Evolutionary conservation across 139 green algal species (phyloP).

Genomic region (Chlamydomonas sphaeroides): DNA sequence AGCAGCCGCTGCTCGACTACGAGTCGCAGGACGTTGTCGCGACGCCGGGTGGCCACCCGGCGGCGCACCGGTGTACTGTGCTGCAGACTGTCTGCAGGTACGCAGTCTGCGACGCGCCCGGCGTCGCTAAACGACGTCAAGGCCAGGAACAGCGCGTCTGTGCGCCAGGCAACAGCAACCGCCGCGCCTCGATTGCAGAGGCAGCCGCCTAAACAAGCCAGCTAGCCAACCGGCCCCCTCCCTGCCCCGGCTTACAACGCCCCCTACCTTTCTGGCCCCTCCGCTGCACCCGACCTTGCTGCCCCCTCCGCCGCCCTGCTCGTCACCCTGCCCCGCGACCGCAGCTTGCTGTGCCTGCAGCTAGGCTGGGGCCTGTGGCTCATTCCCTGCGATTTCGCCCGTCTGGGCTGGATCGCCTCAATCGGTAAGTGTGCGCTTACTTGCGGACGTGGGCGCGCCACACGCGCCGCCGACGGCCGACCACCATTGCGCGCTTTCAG

Average conservation of each 20-base stretch:
- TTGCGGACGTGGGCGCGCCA: neutral
- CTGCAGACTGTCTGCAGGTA: too few species aligned
- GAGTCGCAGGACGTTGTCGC: neutral
- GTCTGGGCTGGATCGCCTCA: neutral
- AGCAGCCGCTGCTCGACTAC: neutral
- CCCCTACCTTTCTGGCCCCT: too few species aligned
- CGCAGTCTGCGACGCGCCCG: too few species aligned
- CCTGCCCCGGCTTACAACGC: neutral
- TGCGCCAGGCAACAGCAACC: too few species aligned
- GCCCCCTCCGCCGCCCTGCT: too few species aligned
- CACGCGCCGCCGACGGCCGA: neutral
- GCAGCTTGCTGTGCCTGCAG: neutral
- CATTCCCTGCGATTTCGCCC: constrained; percentile 19
- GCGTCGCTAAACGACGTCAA: too few species aligned
- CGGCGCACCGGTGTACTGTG: too few species aligned
- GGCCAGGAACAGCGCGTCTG: too few species aligned
- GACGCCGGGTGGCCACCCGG: too few species aligned
- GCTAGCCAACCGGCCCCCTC: neutral
- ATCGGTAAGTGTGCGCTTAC: neutral
- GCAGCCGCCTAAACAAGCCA: too few species aligned
- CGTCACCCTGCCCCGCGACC: too few species aligned
- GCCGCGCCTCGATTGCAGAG: neutral
- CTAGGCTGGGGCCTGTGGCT: constrained; percentile 38
- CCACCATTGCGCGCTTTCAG: neutral
- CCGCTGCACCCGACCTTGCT: neutral